Percentiles rank a stretch among this genome's conserved stretches.
These are phyloP conservation scores for Macadamia integrifolia DNA, from an alignment of 164 flowering plant species.

Conservation along the genomic window DNA sequence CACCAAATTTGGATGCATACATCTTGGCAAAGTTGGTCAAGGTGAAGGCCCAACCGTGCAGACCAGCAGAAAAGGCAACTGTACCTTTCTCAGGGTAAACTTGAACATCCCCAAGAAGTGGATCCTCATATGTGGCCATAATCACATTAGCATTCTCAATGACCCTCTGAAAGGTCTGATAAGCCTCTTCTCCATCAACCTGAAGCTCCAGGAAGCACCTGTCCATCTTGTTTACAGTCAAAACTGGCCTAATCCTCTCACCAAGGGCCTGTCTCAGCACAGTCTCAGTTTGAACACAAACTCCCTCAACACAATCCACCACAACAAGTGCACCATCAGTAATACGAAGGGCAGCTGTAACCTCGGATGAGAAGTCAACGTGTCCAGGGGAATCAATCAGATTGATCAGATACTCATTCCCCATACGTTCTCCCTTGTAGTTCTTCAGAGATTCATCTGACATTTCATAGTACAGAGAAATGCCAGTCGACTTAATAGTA, in stretches of 20 bases:
- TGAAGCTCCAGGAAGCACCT: slow-evolving; percentile 24
- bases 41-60: slow-evolving; percentile 27
- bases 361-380: slow-evolving; percentile 8
- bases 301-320: slow-evolving; percentile 23
- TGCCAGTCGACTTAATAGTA: slow-evolving; percentile 16
- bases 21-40: slow-evolving; percentile 25
- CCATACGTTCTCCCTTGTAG: slow-evolving; percentile 8
- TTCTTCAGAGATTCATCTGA: slow-evolving; percentile 7
- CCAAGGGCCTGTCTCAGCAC: slow-evolving; percentile 26
- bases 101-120: neutral
- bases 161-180: slow-evolving; percentile 17
- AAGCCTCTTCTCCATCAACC: slow-evolving; percentile 26
- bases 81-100: slow-evolving; percentile 14
- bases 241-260: slow-evolving; percentile 3
- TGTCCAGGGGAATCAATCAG: neutral
- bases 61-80: slow-evolving; percentile 24
- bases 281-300: slow-evolving; percentile 27
- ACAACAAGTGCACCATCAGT: slow-evolving; percentile 26
- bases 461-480: slow-evolving; percentile 10
- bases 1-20: slow-evolving; percentile 27
- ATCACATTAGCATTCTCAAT: slow-evolving; percentile 20
- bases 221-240: slow-evolving; percentile 25
- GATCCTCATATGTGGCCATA: neutral
- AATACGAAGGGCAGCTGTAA: slow-evolving; percentile 17
- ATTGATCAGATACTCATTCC: slow-evolving; percentile 7